Percentiles rank a stretch among this genome's conserved stretches.
These are phyloP conservation scores for Tausonia pullulans DNA, from an alignment of 1,284 basidiomycete species.

Conservation along the genomic window DNA sequence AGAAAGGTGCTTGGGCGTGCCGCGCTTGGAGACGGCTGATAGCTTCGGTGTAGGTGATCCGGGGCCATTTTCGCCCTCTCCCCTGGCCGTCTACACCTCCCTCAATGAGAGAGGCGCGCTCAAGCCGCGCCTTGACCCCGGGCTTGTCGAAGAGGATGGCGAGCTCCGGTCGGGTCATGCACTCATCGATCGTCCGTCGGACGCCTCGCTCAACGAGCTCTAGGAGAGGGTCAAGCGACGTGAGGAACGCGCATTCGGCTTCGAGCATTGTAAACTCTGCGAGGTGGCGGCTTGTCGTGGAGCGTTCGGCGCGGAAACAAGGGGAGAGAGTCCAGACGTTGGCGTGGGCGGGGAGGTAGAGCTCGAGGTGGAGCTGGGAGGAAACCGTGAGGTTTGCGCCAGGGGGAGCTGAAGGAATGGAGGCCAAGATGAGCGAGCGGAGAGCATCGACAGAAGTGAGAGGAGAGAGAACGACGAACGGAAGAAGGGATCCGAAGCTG, in stretches of 20 bases:
- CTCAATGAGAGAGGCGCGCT: no score
- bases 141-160: no score
- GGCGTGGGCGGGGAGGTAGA: conserved; percentile 61
- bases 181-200: no score
- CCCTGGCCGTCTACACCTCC: no score
- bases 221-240: conserved; percentile 46
- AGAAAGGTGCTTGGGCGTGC: conserved; percentile 37
- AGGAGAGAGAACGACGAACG: conserved; percentile 18
- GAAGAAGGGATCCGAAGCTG: conserved; percentile 31
- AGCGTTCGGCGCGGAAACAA: conserved; percentile 84
- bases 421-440: background rate
- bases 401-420: conserved; percentile 46
- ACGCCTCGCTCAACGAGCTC: conserved; percentile 53
- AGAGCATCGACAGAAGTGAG: background rate
- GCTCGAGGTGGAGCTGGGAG: conserved; percentile 90
- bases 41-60: conserved; percentile 72
- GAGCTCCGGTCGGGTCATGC: no score
- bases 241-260: conserved; percentile 68
- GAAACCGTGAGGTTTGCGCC: conserved; percentile 88
- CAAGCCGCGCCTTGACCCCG: no score
- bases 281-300: conserved; percentile 79
- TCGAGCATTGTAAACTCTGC: conserved; percentile 99
- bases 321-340: conserved; percentile 86
- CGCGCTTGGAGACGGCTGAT: conserved; percentile 44
- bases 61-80: conserved; percentile 25